Evolutionary conservation across 2,329 filamentous ascomycete species (phyloP).

Genomic region (Alternaria hordeiaustralica): DNA sequence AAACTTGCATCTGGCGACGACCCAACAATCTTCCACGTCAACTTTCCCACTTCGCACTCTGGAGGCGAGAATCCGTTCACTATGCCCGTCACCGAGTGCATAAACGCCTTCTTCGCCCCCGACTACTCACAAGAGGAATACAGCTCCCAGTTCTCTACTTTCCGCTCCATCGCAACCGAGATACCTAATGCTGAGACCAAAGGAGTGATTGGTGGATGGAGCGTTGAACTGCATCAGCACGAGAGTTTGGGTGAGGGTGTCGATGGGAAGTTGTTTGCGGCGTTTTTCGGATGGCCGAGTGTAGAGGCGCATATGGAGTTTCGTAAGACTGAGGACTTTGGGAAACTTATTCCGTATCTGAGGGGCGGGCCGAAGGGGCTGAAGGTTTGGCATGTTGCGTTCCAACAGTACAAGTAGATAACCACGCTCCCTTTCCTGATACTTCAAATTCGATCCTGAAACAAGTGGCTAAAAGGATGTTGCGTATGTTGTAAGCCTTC

Average conservation of each 20-base stretch:
- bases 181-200: conserved; percentile 32
- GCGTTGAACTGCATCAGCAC: conserved; percentile 35
- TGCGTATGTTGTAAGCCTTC: not conserved
- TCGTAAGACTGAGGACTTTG: conserved; percentile 55
- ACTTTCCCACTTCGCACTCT: conserved; percentile 27
- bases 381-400: conserved; percentile 49
- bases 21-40: conserved; percentile 44
- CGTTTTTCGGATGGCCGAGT: conserved; percentile 61
- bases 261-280: conserved; percentile 49
- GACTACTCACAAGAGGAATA: conserved; percentile 31
- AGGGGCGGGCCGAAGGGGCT: conserved; percentile 51
- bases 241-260: conserved; percentile 27
- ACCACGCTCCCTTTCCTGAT: not conserved
- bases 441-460: not conserved
- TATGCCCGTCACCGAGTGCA: conserved; percentile 59
- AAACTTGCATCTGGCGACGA: conserved; percentile 32
- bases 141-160: conserved; percentile 45
- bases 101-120: conserved; percentile 53
- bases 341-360: conserved; percentile 50
- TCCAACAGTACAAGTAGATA: conserved; percentile 16
- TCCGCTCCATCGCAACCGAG: conserved; percentile 45
- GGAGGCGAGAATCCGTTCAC: conserved; percentile 37
- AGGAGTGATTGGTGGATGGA: conserved; percentile 45
- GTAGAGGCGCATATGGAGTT: conserved; percentile 58
- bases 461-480: not conserved